Evolutionary conservation across 2,329 filamentous ascomycete species (phyloP), one percentile per base, ranked within the genome.

Genomic region (Ambrosiella xylebori): DNA sequence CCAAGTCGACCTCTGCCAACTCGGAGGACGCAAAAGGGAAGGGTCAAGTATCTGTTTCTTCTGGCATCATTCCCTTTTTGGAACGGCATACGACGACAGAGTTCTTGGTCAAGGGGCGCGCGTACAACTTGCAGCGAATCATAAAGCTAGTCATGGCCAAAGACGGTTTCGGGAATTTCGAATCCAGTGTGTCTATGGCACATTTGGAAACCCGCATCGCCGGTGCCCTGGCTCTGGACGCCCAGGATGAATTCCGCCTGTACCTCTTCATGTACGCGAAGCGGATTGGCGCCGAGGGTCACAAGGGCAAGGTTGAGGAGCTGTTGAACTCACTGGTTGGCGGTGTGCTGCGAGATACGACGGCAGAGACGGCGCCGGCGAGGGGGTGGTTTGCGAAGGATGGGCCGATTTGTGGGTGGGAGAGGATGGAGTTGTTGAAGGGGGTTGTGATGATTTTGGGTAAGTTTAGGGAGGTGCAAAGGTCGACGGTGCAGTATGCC

Each of bases 191-290:
- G 54, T 95, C 88, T 57, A 89, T 98, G 62, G 91, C 90, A 6
- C 93, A 98, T 71, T 74, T 98, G 11, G 93, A 98, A 69, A 97
- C 96, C 65, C 81, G 94, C 44, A 84, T 98, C 51, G 91, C 93
- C 1, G 94, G 88, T 3, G 88, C 93, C 0, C 72, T 94, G 66
- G 85, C 88, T 61, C 74, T 98, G 0, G 87, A 85, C 2, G 85
- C 93, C 0, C 85, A 82, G 64, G 90, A 97, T 60, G 93, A 98
- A 68, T 98, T 97, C 71, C 82, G 88, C 59, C 76, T 95, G 1
- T 97, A 97, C 66, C 74, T 98, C n/a, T 85, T 89, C 66, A 97
- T 97, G 89, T 98, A 98, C 66, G 91, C 90, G 2, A 97, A 96
- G 72, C 83, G 93, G 0, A 79, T 98, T 5, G 93, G 93, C 1